Conservation (phyloP, 768 basidiomycete species). For the Sarcomyxa edulis region DNA sequence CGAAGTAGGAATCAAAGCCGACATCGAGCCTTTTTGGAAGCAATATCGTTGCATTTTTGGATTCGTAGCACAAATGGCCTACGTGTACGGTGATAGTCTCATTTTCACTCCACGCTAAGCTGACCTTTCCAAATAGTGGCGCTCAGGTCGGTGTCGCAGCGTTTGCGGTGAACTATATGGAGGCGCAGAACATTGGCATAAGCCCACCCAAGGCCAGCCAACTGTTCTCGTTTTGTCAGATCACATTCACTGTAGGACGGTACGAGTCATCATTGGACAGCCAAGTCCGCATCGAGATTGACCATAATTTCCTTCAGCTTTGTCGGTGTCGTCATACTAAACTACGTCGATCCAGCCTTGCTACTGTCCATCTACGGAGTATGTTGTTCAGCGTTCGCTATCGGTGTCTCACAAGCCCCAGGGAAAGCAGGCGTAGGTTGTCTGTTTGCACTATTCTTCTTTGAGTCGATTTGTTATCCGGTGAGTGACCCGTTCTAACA, state of each 20-base stretch:
- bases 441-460: conserved; percentile 65
- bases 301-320: conserved; percentile 43
- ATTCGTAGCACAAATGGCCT: conserved; percentile 66
- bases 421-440: conserved; percentile 54
- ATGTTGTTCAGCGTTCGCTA: conserved; percentile 44
- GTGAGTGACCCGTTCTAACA: conserved; percentile 23
- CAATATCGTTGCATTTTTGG: conserved; percentile 71
- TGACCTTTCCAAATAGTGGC: conserved; percentile 26
- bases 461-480: conserved; percentile 72
- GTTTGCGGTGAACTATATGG: conserved; percentile 65
- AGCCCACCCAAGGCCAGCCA: conserved; percentile 48
- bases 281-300: neutral
- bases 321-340: conserved; percentile 53
- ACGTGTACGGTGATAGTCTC: conserved; percentile 37
- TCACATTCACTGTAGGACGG: conserved; percentile 63
- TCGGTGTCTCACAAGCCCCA: conserved; percentile 43
- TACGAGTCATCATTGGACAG: conserved; percentile 16
- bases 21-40: conserved; percentile 56
- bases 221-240: conserved; percentile 67
- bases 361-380: conserved; percentile 50
- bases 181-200: conserved; percentile 57
- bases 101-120: neutral
- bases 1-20: conserved; percentile 30
- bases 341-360: conserved; percentile 61
- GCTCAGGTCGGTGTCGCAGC: conserved; percentile 65